Conservation (phyloP, 2,329 filamentous ascomycete species). For the Calonectria leucothoes region DNA sequence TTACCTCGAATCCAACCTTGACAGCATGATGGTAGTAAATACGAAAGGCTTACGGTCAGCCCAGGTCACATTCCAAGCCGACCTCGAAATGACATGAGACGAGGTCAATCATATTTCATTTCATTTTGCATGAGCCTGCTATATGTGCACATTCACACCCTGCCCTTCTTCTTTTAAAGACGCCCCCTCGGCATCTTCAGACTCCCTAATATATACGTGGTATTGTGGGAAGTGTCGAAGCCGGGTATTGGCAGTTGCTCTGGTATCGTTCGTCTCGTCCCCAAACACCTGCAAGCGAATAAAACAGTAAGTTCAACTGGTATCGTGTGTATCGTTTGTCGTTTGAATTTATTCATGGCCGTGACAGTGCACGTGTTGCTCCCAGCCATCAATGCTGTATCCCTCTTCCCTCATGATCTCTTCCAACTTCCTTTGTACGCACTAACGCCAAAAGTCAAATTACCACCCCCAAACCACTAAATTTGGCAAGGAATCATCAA, state of each 20-base stretch:
- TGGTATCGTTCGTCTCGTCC: background rate
- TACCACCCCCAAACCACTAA: background rate
- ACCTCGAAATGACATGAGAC: constrained; percentile 5
- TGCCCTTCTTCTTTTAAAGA: background rate
- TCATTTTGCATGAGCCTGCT: background rate
- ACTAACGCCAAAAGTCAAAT: background rate
- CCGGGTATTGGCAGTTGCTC: background rate
- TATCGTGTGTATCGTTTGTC: background rate
- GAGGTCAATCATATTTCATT: constrained; percentile 6
- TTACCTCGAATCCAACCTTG: background rate
- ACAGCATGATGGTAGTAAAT: background rate
- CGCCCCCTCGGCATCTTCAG: background rate
- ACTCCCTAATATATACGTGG: background rate
- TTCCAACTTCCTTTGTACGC: background rate
- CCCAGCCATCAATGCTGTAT: background rate
- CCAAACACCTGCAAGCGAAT: background rate
- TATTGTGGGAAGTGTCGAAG: background rate
- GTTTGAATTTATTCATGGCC: background rate
- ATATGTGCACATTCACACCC: background rate
- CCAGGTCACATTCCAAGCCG: background rate
- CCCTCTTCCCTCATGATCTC: background rate
- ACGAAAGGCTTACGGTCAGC: background rate
- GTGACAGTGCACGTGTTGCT: background rate
- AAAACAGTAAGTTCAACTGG: background rate
- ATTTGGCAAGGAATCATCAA: background rate